Percentiles rank a stretch among this genome's conserved stretches.
Conservation (phyloP, 495 filamentous ascomycete genomes). For the Cercophora newfieldiana region DNA sequence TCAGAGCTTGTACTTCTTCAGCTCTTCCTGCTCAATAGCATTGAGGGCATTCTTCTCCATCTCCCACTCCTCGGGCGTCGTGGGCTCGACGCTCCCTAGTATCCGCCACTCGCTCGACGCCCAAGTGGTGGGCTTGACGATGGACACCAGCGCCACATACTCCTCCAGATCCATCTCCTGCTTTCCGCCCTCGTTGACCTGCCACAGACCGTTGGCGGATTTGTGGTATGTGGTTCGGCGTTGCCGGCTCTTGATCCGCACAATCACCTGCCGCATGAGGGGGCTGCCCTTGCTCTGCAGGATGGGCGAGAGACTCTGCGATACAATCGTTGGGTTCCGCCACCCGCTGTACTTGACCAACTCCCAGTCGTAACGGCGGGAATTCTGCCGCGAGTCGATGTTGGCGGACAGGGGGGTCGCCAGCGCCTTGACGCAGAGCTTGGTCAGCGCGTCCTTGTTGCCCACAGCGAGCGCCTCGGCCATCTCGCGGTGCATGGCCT, state of each 20-base stretch:
- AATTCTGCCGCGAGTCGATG: conserved; percentile 55
- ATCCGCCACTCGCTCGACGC: conserved; percentile 67
- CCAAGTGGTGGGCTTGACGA: conserved; percentile 49
- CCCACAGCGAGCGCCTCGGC: conserved; percentile 70
- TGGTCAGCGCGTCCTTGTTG: conserved; percentile 56
- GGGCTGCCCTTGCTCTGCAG: conserved; percentile 35
- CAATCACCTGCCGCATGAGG: conserved; percentile 66
- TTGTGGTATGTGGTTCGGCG: conserved; percentile 47
- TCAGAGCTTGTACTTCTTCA: conserved; percentile 9
- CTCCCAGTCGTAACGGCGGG: conserved; percentile 60
- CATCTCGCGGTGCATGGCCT: conserved; percentile 65
- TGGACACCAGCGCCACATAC: conserved; percentile 74
- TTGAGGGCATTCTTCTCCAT: conserved; percentile 22
- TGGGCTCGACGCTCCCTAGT: conserved; percentile 69
- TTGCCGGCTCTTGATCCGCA: conserved; percentile 71
- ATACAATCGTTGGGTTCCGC: conserved; percentile 57
- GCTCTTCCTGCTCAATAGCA: conserved; percentile 1
- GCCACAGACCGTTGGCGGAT: conserved; percentile 13
- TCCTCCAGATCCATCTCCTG: conserved; percentile 67
- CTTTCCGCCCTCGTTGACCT: conserved; percentile 46
- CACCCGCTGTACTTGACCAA: conserved; percentile 60
- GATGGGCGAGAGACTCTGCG: conserved; percentile 57
- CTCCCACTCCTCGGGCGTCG: conserved; percentile 52
- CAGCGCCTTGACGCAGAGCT: conserved; percentile 63
- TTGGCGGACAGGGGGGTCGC: conserved; percentile 52